Percentiles rank a stretch among this genome's conserved stretches.
Evolutionary conservation across 768 basidiomycete species (phyloP).

Genomic region (Pseudohyphozyma bogoriensis): DNA sequence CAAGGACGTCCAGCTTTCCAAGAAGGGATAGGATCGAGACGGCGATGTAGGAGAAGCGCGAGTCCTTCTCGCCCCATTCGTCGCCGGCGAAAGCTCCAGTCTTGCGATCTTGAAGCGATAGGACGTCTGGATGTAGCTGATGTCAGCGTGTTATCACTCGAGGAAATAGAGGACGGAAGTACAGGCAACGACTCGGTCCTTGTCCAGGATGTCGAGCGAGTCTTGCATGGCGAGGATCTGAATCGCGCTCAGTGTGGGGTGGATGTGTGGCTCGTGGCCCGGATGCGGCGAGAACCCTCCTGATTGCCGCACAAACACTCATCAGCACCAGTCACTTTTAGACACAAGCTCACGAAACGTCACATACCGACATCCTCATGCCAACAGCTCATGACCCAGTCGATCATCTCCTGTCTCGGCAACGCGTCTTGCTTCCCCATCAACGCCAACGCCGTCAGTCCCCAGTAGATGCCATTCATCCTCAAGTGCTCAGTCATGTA

Average conservation of each 20-base stretch:
- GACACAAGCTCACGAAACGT: background rate
- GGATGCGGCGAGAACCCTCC: constrained; percentile 90
- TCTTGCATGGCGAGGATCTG: constrained; percentile 83
- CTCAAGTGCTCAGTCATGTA: constrained; percentile 92
- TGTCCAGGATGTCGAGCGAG: constrained; percentile 61
- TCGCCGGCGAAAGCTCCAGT: constrained; percentile 88
- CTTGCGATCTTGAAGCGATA: constrained; percentile 63
- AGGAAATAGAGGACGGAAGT: constrained; percentile 33
- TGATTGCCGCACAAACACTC: background rate
- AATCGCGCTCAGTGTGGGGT: constrained; percentile 77
- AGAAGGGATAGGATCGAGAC: constrained; percentile 71
- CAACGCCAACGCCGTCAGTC: constrained; percentile 70
- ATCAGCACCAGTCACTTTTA: background rate
- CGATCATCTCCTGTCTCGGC: constrained; percentile 69
- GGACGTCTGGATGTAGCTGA: constrained; percentile 53
- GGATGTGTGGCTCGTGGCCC: constrained; percentile 80
- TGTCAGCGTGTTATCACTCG: background rate
- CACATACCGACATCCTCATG: constrained; percentile 69
- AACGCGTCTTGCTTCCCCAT: constrained; percentile 72
- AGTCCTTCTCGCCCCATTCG: constrained; percentile 80
- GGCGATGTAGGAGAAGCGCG: constrained; percentile 83
- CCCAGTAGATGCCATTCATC: constrained; percentile 96
- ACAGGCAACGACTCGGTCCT: constrained; percentile 66
- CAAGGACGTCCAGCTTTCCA: constrained; percentile 58
- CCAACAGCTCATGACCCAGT: constrained; percentile 91